Conservation (phyloP, 192 early-diverging fungal genomes). For the Coemansia brasiliensis region DNA sequence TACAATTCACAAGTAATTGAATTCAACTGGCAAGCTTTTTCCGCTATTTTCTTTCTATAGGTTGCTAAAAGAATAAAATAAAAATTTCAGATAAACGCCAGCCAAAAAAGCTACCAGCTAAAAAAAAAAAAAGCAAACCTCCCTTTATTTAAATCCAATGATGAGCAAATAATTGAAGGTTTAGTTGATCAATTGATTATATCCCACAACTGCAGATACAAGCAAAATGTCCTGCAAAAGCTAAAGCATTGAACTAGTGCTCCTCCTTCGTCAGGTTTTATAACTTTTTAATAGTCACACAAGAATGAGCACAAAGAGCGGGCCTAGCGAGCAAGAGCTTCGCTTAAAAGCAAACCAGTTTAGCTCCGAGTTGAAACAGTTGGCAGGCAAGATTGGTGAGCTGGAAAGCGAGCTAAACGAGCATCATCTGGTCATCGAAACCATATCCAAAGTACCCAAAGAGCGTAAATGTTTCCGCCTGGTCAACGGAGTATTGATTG, state of each 20-base stretch:
- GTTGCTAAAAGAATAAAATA: background rate
- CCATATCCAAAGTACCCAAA: conserved; percentile 75
- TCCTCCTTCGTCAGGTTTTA: too few relatives aligned
- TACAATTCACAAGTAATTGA: background rate
- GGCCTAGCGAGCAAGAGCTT: conserved; percentile 42
- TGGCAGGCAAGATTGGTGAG: conserved; percentile 92
- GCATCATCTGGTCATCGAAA: conserved; percentile 85
- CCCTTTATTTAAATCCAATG: too few relatives aligned
- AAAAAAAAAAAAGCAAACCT: too few relatives aligned
- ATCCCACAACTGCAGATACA: too few relatives aligned
- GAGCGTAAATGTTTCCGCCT: conserved; percentile 92
- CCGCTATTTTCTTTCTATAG: background rate
- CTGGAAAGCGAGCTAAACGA: conserved; percentile 92
- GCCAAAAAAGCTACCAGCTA: too few relatives aligned
- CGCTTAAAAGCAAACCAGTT: conserved; percentile 57
- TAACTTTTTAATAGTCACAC: background rate
- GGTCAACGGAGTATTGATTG: conserved; percentile 90
- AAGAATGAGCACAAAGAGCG: conserved; percentile 9
- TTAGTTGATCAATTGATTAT: too few relatives aligned
- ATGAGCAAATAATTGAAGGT: too few relatives aligned
- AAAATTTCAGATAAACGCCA: too few relatives aligned
- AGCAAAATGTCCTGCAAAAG: too few relatives aligned
- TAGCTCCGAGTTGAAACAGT: conserved; percentile 75
- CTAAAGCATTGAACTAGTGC: too few relatives aligned
- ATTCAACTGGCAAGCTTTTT: background rate